phyloP scores from a whole-genome alignment of 1,284 basidiomycete species.

The Trichosporon sp. region DNA sequence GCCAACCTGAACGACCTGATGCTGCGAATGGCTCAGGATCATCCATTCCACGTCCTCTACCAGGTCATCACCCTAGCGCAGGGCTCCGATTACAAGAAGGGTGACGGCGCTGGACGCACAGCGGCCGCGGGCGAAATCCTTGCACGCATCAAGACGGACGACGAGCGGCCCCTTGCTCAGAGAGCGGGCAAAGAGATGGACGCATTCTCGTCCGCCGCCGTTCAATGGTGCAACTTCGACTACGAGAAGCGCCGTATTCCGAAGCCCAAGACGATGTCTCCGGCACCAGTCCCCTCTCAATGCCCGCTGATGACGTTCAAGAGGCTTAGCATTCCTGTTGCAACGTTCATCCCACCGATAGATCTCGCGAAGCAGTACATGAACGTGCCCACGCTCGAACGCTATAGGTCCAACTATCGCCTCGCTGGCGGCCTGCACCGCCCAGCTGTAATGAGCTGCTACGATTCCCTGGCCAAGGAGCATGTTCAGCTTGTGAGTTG shows the following conservation, averaged over 20 bases:
- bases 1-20: slow-evolving; percentile 68
- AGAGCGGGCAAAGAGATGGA: slow-evolving; percentile 64
- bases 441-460: slow-evolving; percentile 78
- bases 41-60: slow-evolving; percentile 92
- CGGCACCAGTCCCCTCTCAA: slow-evolving; percentile 17
- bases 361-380: slow-evolving; percentile 72
- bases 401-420: slow-evolving; percentile 66
- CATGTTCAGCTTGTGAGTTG: slow-evolving; percentile 80
- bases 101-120: slow-evolving; percentile 59
- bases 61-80: slow-evolving; percentile 72
- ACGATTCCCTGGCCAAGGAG: slow-evolving; percentile 67
- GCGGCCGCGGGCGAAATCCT: slow-evolving; percentile 73
- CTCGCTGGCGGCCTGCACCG: slow-evolving; percentile 77
- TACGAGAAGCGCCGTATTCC: slow-evolving; percentile 24
- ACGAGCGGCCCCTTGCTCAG: slow-evolving; percentile 65
- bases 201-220: slow-evolving; percentile 69
- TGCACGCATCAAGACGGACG: slow-evolving; percentile 67
- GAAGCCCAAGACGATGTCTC: neutral
- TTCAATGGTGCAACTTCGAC: slow-evolving; percentile 66
- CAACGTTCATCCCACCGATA: slow-evolving; percentile 72
- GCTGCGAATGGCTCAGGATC: slow-evolving; percentile 77
- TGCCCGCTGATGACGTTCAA: slow-evolving; percentile 28
- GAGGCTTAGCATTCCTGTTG: slow-evolving; percentile 71
- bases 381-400: slow-evolving; percentile 67
- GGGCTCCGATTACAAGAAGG: slow-evolving; percentile 14